phyloP scores from a whole-genome alignment of 306 rosid species.

The Medicago lupulina region DNA sequence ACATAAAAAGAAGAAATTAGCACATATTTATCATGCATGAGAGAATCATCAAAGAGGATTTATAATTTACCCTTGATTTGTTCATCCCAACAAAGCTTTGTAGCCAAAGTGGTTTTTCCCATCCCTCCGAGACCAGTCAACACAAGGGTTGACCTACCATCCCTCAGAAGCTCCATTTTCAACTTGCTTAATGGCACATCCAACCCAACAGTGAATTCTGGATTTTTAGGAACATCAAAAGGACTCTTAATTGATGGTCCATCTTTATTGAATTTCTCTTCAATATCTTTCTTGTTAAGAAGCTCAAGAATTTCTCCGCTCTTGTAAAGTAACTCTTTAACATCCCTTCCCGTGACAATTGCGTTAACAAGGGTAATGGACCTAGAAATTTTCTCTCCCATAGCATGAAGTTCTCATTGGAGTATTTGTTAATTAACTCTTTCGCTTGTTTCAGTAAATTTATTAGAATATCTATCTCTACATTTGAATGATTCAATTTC shows the following conservation, averaged over 20 bases:
- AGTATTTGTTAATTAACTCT: too few species aligned
- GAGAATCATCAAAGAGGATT: neutral
- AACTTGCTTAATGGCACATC: slow-evolving; percentile 37
- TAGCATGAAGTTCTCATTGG: too few species aligned
- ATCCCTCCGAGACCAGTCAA: slow-evolving; percentile 62
- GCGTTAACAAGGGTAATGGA: too few species aligned
- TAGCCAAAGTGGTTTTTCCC: slow-evolving; percentile 65
- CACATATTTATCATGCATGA: neutral
- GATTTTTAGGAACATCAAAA: slow-evolving; percentile 41
- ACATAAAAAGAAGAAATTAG: neutral
- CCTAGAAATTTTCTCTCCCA: too few species aligned
- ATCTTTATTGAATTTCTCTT: too few species aligned
- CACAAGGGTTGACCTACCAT: slow-evolving; percentile 23
- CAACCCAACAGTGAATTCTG: slow-evolving; percentile 47
- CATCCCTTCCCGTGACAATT: too few species aligned
- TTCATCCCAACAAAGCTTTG: slow-evolving; percentile 49
- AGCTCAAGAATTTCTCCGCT: too few species aligned
- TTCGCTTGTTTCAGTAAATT: too few species aligned
- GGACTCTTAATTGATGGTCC: neutral
- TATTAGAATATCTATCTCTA: too few species aligned
- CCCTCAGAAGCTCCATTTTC: slow-evolving; percentile 49
- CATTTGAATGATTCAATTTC: too few species aligned
- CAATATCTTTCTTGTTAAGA: too few species aligned
- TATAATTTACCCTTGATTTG: slow-evolving; percentile 46
- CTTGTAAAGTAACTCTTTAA: too few species aligned